phyloP scores from a whole-genome alignment of 2,329 filamentous ascomycete genomes.

The Xenosphaeropsis pyriputrescens region DNA sequence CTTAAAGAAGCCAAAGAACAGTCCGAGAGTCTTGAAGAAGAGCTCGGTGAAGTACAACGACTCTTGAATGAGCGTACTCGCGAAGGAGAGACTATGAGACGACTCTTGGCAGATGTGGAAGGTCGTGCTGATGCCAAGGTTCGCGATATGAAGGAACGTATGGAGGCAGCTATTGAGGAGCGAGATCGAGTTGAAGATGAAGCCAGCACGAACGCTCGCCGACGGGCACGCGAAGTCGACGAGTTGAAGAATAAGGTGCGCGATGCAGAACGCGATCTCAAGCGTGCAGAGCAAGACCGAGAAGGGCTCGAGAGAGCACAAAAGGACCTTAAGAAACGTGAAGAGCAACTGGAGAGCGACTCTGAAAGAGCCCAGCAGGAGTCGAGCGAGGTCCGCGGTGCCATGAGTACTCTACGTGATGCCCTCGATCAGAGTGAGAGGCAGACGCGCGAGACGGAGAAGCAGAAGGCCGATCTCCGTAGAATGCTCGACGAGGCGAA shows the following conservation, averaged over 20 bases:
- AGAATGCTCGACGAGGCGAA: constrained; percentile 66
- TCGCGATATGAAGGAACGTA: constrained; percentile 74
- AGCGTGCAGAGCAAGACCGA: constrained; percentile 56
- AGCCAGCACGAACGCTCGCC: constrained; percentile 60
- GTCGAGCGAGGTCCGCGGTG: constrained; percentile 56
- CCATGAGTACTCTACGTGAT: constrained; percentile 64
- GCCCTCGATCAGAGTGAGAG: constrained; percentile 79
- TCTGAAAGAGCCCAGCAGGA: constrained; percentile 59
- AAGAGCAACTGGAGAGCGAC: constrained; percentile 61
- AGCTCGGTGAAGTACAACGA: constrained; percentile 75
- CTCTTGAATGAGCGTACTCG: constrained; percentile 77
- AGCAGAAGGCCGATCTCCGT: constrained; percentile 62
- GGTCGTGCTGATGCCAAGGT: constrained; percentile 67
- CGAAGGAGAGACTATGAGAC: constrained; percentile 89
- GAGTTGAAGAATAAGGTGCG: constrained; percentile 67
- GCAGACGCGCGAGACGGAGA: constrained; percentile 71
- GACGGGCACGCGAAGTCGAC: constrained; percentile 70
- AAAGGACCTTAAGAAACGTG: constrained; percentile 57
- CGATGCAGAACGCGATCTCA: constrained; percentile 67
- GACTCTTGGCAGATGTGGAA: constrained; percentile 76
- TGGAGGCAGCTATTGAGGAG: constrained; percentile 88
- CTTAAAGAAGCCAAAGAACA: constrained; percentile 78
- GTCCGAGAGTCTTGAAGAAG: constrained; percentile 80
- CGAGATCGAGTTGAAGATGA: constrained; percentile 88
- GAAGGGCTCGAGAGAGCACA: constrained; percentile 64